Percentiles rank a stretch among this genome's conserved stretches.
These are phyloP conservation scores for Lomentospora prolificans DNA, from an alignment of 2,329 filamentous ascomycete species.

Conservation along the genomic window DNA sequence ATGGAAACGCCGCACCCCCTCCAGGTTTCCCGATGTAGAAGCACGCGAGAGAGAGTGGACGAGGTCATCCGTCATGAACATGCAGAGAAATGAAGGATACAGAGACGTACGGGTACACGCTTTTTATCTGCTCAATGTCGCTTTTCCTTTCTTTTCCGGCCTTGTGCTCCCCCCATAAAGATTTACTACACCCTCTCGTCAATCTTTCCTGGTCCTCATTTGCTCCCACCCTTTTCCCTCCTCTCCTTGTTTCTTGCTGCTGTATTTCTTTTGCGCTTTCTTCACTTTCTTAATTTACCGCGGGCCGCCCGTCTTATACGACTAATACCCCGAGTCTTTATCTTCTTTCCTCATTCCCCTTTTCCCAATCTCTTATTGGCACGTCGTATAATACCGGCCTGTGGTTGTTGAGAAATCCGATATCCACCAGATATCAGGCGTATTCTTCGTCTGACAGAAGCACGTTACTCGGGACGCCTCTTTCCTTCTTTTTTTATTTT, in stretches of 20 bases:
- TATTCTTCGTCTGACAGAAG: no score
- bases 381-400: background rate
- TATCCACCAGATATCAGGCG: background rate
- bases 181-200: background rate
- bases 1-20: slow-evolving; percentile 2
- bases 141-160: background rate
- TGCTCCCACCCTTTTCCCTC: background rate
- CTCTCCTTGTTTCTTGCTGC: background rate
- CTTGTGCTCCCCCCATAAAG: background rate
- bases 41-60: background rate
- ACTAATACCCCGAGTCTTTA: background rate
- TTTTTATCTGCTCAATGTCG: background rate
- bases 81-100: background rate
- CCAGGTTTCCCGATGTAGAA: background rate
- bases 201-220: background rate
- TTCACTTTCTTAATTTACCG: background rate
- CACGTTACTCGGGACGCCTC: no score
- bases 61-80: background rate
- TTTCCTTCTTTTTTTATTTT: background rate
- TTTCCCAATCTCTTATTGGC: background rate
- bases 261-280: background rate
- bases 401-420: background rate
- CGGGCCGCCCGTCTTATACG: background rate
- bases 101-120: background rate
- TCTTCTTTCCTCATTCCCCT: background rate